Percentiles rank a stretch among this genome's conserved stretches.
These are phyloP conservation scores for Arthrobotrys musiformis DNA, from an alignment of 2,329 filamentous ascomycete species.

Conservation along the genomic window DNA sequence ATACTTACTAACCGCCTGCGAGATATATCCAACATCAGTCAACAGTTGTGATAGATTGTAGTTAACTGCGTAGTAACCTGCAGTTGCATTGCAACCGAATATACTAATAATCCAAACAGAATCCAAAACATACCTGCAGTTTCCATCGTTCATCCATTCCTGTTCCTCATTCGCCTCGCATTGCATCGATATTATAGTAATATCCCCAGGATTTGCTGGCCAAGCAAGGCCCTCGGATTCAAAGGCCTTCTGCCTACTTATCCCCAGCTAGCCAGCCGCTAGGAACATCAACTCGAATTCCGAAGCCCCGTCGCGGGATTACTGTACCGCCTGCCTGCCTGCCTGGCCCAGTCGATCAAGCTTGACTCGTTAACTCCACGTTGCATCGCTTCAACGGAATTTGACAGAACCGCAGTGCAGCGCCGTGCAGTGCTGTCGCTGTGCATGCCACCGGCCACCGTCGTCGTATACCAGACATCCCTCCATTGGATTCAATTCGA, in stretches of 20 bases:
- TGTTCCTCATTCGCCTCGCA: slow-evolving; percentile 6
- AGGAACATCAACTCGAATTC: slow-evolving; percentile 13
- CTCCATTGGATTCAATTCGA: too few species aligned
- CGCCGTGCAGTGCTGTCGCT: background rate
- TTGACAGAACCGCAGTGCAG: slow-evolving; percentile 6
- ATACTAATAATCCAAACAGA: background rate
- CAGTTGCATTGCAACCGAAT: background rate
- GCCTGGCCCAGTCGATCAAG: too few species aligned
- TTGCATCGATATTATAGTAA: background rate
- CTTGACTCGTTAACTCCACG: slow-evolving; percentile 22
- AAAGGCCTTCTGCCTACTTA: slow-evolving; percentile 4
- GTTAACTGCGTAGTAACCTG: background rate
- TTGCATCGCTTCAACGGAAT: background rate
- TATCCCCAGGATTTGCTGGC: slow-evolving; percentile 19
- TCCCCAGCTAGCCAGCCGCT: slow-evolving; percentile 15
- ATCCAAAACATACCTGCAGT: background rate
- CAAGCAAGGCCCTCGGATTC: too few species aligned
- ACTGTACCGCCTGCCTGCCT: too few species aligned
- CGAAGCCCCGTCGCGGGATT: background rate
- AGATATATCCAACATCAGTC: background rate
- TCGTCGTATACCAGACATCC: slow-evolving; percentile 3
- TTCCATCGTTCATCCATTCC: slow-evolving; percentile 16
- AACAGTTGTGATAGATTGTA: background rate
- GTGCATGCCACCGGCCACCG: slow-evolving; percentile 1
- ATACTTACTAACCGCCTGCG: background rate